phyloP scores from a whole-genome alignment of 2,329 filamentous ascomycete genomes.

The Gnomoniopsis sp. region DNA sequence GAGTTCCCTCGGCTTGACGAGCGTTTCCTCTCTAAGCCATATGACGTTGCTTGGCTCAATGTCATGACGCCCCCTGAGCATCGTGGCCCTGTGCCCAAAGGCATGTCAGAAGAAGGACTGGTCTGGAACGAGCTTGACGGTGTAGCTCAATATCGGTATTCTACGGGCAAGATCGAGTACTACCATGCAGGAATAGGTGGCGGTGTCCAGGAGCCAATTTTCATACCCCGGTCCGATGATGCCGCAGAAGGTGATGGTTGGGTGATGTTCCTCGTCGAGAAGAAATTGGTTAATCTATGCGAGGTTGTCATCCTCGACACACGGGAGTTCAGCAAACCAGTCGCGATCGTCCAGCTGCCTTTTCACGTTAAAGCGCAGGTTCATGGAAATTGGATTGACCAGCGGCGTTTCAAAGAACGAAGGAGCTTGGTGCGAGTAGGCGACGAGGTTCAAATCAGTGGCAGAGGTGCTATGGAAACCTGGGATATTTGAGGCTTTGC shows the following conservation, averaged over 20 bases:
- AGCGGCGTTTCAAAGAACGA: slow-evolving; percentile 7
- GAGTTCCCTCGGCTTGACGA: slow-evolving; percentile 45
- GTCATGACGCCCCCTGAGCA: slow-evolving; percentile 25
- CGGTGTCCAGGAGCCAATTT: slow-evolving; percentile 41
- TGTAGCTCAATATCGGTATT: slow-evolving; percentile 11
- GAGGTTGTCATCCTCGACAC: slow-evolving; percentile 41
- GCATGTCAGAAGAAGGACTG: not conserved
- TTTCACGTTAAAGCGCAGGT: slow-evolving; percentile 28
- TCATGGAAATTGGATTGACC: slow-evolving; percentile 31
- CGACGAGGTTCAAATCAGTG: slow-evolving; percentile 4
- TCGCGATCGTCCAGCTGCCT: slow-evolving; percentile 38
- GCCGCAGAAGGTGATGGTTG: slow-evolving; percentile 37
- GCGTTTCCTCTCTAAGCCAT: slow-evolving; percentile 34
- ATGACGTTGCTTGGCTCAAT: slow-evolving; percentile 37
- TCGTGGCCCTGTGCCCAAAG: not conserved
- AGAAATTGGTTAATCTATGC: slow-evolving; percentile 25
- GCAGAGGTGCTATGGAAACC: slow-evolving; percentile 3
- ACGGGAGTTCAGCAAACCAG: slow-evolving; percentile 31
- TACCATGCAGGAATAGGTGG: slow-evolving; percentile 27
- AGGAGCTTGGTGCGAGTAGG: slow-evolving; percentile 5
- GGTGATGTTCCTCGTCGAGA: slow-evolving; percentile 29
- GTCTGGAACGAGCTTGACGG: slow-evolving; percentile 12
- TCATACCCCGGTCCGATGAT: slow-evolving; percentile 33
- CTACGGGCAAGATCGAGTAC: slow-evolving; percentile 22
- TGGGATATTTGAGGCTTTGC: not conserved